Percentiles rank a stretch among this genome's conserved stretches.
Conservation (phyloP, 495 filamentous ascomycete genomes). For the Echria macrotheca region DNA sequence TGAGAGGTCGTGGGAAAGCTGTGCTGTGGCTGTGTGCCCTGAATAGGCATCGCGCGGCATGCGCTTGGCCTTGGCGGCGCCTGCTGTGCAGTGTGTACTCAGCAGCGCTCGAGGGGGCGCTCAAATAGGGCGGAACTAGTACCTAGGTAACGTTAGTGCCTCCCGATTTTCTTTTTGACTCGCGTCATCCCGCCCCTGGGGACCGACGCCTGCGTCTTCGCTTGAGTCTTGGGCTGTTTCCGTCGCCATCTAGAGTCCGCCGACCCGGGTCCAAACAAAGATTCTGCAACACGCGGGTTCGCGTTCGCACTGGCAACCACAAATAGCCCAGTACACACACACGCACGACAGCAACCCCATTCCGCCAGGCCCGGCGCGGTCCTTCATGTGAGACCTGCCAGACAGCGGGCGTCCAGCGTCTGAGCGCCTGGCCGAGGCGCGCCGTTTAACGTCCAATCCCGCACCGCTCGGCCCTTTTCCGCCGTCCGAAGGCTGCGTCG, state of each 20-base stretch:
- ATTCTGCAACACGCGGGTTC: too few species aligned
- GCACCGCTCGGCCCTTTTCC: constrained; percentile 2
- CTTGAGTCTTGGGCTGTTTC: too few species aligned
- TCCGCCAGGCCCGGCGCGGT: too few species aligned
- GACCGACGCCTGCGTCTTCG: background rate
- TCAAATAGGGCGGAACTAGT: too few species aligned
- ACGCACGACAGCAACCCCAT: too few species aligned
- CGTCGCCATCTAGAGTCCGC: background rate
- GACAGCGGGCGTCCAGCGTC: background rate
- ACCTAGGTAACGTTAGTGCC: too few species aligned
- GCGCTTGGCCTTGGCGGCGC: background rate
- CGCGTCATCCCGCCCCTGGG: background rate
- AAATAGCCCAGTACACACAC: too few species aligned
- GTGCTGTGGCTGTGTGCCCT: constrained; percentile 14
- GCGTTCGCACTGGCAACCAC: too few species aligned
- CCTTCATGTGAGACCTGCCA: too few species aligned
- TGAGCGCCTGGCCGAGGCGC: background rate
- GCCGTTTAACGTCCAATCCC: constrained; percentile 11
- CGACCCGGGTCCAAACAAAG: too few species aligned
- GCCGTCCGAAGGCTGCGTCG: constrained; percentile 10
- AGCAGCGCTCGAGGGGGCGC: too few species aligned
- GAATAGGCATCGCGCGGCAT: constrained; percentile 16
- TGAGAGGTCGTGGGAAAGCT: constrained; percentile 3
- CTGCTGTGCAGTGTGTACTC: background rate
- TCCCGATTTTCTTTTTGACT: background rate